Base-by-base conservation (phyloP, 1,139 yeast genomes). In the Taphrina deformans region DNA sequence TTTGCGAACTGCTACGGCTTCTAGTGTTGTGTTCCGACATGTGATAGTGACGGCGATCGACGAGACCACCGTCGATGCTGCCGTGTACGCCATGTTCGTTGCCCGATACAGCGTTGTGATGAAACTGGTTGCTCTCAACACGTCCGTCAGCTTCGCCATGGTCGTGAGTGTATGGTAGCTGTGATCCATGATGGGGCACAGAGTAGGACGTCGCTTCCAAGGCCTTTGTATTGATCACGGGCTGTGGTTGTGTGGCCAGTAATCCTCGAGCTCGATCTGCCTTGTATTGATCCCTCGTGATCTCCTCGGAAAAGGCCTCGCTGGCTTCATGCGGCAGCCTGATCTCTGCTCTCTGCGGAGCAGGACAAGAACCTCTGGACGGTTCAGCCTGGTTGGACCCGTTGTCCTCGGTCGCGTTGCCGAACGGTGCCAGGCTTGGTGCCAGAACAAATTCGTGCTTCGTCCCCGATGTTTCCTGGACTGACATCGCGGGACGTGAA, bases 201-300 rank as follows among this genome's bases (percentile, higher is more conserved):
- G 56, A 33, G 24, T 27, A 59, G 12, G 55, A 52, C 1, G 63
- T 59, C 23, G 63, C 53, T 24, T 59, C 63, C 23, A 41, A 9
- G 6, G 63, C 63, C 35, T 59, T 59, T 23, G 63, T 59, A 29
- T 31, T 50, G 51, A 59, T 33, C 27, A 29, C 38, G 4, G 63
- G 56, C 27, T 59, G 56, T 16, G 63, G 63, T 33, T 59, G 56
- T 12, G 56, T 29, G n/a, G 55, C 46, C 21, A 41, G 31, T 2
- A 50, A 50, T 12, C 35, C 50, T 4, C 55, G 56, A 16, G 50
- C 23, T 9, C 55, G 46, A 21, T 52, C 46, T 26, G 33, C 51
- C 27, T 27, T 26, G 45, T n/a, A 23, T 27, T 50, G 63, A 10
- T 48, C 56, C 50, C 41, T 29, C 6, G 61, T 55, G 21, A 44